Evolutionary conservation across 306 rosid genomes (phyloP), one percentile per base, ranked within the genome.

Genomic region (Inga oerstediana): DNA sequence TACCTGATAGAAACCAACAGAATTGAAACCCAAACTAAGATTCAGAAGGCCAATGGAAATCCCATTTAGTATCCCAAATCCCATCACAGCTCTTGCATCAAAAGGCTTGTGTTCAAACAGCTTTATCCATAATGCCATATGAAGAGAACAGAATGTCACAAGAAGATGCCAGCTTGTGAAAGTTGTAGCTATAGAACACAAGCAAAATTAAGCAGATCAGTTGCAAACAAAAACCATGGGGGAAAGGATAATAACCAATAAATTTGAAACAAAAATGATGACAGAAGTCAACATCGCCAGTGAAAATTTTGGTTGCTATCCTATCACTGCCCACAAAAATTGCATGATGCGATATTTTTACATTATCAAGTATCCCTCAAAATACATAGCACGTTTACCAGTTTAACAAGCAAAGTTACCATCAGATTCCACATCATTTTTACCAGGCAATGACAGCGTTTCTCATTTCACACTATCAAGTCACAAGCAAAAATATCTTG

Each of bases 111-210:
- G 97, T 71, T 95, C 99, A 84, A 95, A 95, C 76, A 95, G 84
- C 88, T 89, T 92, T 94, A 95, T 84, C 82, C 78, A 87, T 65
- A 91, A 83, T 61, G 99, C 99, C 88, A 82, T 90, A 56, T 95
- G 96, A 88, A 95, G 98, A 66, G 99, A 93, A 86, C 97, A 95
- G 83, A 95, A 95, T 22, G 99, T 95, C 82, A 95, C 99, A 27
- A 95, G 94, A 75, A 95, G 94, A 89, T 95, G 99, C 99, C 99
- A 95, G 89, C 98, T 95, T 78, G 99, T 95, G 94, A 95, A 90
- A 75, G 99, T 95, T 73, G 98, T 95, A 71, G 99, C 98, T 95
- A 58, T 20, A n/a, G n/a, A 37, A 39, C 49, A 39, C 41, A 44
- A 39, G 41, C 22, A 16, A 16, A 37, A 69, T 69, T 39, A 69